Percentiles rank a stretch among this genome's conserved stretches.
Evolutionary conservation across 2,329 filamentous ascomycete species (phyloP).

Genomic region (Aspergillus tubingensis): DNA sequence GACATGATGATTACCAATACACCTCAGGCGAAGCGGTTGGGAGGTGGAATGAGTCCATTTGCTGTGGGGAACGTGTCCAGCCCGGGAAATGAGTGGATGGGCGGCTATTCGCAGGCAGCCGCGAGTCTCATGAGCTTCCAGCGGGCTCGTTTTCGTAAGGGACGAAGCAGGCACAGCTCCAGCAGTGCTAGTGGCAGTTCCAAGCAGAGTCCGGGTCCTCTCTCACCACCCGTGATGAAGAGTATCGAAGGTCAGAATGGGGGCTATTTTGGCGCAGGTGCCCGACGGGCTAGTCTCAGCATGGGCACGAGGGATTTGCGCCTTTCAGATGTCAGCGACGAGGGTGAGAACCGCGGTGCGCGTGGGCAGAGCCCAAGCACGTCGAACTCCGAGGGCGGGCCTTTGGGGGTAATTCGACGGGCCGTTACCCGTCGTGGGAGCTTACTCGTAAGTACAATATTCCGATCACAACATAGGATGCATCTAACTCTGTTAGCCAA

Average conservation of each 20-base stretch:
- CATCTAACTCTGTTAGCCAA: conserved; percentile 62
- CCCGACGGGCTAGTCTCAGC: conserved; percentile 83
- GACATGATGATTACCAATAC: conserved; percentile 72
- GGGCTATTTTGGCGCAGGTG: conserved; percentile 58
- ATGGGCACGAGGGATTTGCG: conserved; percentile 87
- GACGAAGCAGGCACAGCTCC: conserved; percentile 65
- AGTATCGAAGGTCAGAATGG: conserved; percentile 55
- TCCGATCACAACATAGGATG: background rate
- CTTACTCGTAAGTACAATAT: conserved; percentile 66
- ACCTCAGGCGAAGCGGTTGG: conserved; percentile 69
- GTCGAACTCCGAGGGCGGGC: conserved; percentile 53
- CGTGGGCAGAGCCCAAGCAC: conserved; percentile 39
- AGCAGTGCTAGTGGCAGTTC: conserved; percentile 72
- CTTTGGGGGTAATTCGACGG: conserved; percentile 76
- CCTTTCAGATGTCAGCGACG: conserved; percentile 76
- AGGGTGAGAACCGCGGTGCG: conserved; percentile 59
- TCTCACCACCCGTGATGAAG: conserved; percentile 70
- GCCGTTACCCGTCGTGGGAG: conserved; percentile 86
- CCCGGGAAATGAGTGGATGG: conserved; percentile 64
- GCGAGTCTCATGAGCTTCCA: conserved; percentile 81
- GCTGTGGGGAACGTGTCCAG: conserved; percentile 52
- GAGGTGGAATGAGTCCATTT: conserved; percentile 48
- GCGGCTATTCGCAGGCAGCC: conserved; percentile 66
- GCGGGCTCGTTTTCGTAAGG: conserved; percentile 59
- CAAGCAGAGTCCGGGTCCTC: conserved; percentile 68